Evolutionary conservation across 352 stramenopile species (phyloP).

Genomic region (Pythium apleroticum): DNA sequence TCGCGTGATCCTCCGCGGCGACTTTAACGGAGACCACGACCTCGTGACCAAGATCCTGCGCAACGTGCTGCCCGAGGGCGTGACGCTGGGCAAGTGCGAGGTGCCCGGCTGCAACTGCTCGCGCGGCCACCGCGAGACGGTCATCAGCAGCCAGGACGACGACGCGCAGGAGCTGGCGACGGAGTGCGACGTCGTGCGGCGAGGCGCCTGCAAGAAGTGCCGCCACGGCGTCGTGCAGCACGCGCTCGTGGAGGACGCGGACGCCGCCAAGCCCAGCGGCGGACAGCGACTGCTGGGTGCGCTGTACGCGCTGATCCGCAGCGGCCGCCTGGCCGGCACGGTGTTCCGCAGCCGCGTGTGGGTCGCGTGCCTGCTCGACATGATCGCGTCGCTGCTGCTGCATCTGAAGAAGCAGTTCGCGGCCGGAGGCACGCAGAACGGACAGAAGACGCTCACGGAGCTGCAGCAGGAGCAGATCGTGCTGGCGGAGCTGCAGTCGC

Average conservation of each 20-base stretch:
- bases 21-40: slow-evolving; percentile 37
- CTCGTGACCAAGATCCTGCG: slow-evolving; percentile 41
- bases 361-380: slow-evolving; percentile 50
- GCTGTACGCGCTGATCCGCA: slow-evolving; percentile 57
- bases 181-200: slow-evolving; percentile 33
- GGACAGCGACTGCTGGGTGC: slow-evolving; percentile 59
- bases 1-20: slow-evolving; percentile 14
- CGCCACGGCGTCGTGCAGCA: slow-evolving; percentile 75
- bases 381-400: slow-evolving; percentile 43
- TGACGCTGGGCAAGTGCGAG: slow-evolving; percentile 46
- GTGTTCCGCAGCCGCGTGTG: slow-evolving; percentile 67
- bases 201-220: slow-evolving; percentile 54
- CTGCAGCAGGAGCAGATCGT: slow-evolving; percentile 56
- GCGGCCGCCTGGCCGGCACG: slow-evolving; percentile 48
- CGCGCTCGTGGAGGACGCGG: slow-evolving; percentile 43
- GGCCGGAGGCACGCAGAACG: slow-evolving; percentile 58
- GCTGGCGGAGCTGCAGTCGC: slow-evolving; percentile 47
- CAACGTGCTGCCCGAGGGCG: slow-evolving; percentile 55
- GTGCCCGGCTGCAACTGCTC: slow-evolving; percentile 67
- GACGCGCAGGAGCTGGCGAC: slow-evolving; percentile 25
- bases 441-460: slow-evolving; percentile 56
- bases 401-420: slow-evolving; percentile 58
- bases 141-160: slow-evolving; percentile 24
- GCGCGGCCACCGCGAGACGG: slow-evolving; percentile 32
- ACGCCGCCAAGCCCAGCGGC: slow-evolving; percentile 40